phyloP scores from a whole-genome alignment of 2,329 filamentous ascomycete genomes.

The Daldinia eschscholtzii region DNA sequence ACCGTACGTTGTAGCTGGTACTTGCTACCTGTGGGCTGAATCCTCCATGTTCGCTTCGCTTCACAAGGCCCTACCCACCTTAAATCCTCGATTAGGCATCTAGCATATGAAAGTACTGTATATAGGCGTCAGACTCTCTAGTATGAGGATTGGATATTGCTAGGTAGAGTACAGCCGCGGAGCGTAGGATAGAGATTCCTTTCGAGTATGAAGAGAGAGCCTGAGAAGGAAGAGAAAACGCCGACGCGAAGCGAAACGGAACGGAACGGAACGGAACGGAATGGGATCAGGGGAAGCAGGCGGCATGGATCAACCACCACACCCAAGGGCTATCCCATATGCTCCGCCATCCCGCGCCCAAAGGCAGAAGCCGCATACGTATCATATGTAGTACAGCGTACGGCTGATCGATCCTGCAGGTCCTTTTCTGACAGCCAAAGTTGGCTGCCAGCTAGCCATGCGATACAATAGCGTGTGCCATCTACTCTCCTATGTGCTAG shows the following conservation, averaged over 20 bases:
- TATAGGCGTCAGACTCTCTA: not conserved
- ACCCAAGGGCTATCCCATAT: constrained; percentile 17
- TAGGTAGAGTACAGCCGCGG: not conserved
- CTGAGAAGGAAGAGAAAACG: constrained; percentile 10
- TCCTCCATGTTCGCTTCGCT: not conserved
- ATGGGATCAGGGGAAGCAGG: constrained; percentile 12
- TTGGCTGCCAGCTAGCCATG: constrained; percentile 23
- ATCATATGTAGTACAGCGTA: constrained; percentile 9
- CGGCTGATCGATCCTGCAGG: constrained; percentile 32
- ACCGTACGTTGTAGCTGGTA: constrained; percentile 8
- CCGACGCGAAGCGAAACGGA: constrained; percentile 28
- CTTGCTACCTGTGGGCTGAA: not conserved
- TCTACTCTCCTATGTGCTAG: constrained; percentile 9
- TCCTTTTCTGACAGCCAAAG: constrained; percentile 17
- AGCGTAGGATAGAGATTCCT: constrained; percentile 6
- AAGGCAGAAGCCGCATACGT: constrained; percentile 29
- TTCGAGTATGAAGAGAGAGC: constrained; percentile 1
- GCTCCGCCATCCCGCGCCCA: constrained; percentile 15
- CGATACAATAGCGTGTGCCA: constrained; percentile 27
- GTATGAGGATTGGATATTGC: not conserved
- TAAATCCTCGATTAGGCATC: not conserved
- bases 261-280: constrained; percentile 12
- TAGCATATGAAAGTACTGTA: constrained; percentile 1
- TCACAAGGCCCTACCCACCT: not conserved
- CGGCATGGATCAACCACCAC: constrained; percentile 13